Evolutionary conservation across 805 yeast species (phyloP), one percentile per base, ranked within the genome.

Genomic region (Hanseniaspora nectarophila): DNA sequence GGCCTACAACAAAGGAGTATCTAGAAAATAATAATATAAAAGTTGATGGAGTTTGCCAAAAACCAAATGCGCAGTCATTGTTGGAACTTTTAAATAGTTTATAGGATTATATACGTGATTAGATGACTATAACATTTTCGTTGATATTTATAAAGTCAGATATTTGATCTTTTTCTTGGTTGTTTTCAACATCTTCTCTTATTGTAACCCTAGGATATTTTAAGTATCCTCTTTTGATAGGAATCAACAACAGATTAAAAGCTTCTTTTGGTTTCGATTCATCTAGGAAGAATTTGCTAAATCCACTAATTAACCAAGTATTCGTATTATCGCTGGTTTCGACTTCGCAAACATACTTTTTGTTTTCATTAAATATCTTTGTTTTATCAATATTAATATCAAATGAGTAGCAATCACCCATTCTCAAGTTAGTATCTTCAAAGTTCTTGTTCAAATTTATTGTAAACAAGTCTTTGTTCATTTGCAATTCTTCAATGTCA

Each of bases 281-380:
- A 5, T 73, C 64, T 2, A 68, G 61, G 55, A 69, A 62, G 43
- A 78, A 77, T 53, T 70, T 72, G 54, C 78, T 78, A 55, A 75
- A 71, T 0, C 97, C 97, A 5, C 86, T 78, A 4, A 88, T 68
- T 2, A 87, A 62, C 97, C 97, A 90, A 49, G 87, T 95, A 28
- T 71, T 71, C 28, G 72, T 75, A 26, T 21, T 28, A 8, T 40
- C 47, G 23, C 20, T 29, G 9, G n/a, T 39, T 15, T 45, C 46
- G 0, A 84, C 60, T 16, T 74, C 75, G 35, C 78, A 67, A 47
- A 70, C 70, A 58, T 75, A 77, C 29, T 58, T 59, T 29, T 66
- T 62, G 7, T 53, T 45, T 5, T 10, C 7, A 5, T 21, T 29
- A 7, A 23, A 26, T 29, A 35, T 24, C 2, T 15, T 21, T 3